Percentiles rank a stretch among this genome's conserved stretches.
Conservation (phyloP, 257 asterid genomes). For the Avicennia marina region DNA sequence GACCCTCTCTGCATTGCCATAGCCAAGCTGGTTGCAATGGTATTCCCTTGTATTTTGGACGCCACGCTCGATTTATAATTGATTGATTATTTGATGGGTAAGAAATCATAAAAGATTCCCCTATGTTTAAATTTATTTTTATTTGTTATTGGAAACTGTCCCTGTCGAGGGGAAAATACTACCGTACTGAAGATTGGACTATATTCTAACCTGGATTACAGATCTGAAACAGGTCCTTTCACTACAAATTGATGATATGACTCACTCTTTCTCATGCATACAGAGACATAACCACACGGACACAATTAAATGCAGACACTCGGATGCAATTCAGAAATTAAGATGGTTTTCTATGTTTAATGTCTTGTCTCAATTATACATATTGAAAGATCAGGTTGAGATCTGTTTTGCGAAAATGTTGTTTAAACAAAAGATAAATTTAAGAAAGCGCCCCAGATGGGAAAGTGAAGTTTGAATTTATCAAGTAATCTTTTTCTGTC, state of each 20-base stretch:
- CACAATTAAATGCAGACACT: too few species aligned
- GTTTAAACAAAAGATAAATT: too few species aligned
- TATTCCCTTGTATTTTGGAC: constrained; percentile 27
- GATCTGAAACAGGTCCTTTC: neutral
- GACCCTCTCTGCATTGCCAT: constrained; percentile 71
- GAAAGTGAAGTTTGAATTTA: constrained; percentile 4
- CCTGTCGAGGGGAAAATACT: too few species aligned
- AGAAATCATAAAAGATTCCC: constrained; percentile 9
- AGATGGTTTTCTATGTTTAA: too few species aligned
- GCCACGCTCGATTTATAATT: constrained; percentile 5
- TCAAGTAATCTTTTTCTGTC: constrained; percentile 9
- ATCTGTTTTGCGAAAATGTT: too few species aligned
- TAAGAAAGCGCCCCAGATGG: too few species aligned
- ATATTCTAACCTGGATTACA: too few species aligned
- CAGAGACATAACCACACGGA: constrained; percentile 1
- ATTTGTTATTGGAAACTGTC: neutral
- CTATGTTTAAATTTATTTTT: constrained; percentile 1
- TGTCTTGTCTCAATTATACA: too few species aligned
- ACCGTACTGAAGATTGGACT: too few species aligned
- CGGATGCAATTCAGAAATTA: too few species aligned
- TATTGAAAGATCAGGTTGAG: too few species aligned
- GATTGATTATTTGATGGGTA: constrained; percentile 10
- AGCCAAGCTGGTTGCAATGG: constrained; percentile 96
- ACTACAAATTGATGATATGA: neutral
- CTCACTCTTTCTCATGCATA: too few species aligned